These are phyloP conservation scores for Gossypium herbaceum DNA, from an alignment of 345 rosid genomes.

Conservation along the genomic window DNA sequence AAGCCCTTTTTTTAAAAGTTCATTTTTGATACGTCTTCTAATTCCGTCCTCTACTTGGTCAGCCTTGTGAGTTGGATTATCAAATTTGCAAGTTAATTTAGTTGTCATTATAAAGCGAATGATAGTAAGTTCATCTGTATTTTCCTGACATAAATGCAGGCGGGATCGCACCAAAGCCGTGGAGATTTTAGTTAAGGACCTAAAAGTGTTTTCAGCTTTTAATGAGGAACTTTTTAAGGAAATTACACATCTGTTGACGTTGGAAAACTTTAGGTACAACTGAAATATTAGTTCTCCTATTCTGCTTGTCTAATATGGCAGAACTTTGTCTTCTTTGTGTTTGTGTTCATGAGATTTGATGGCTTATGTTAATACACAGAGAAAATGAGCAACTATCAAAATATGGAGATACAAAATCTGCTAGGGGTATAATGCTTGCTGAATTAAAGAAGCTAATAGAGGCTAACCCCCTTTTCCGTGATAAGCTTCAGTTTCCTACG, in stretches of 20 bases:
- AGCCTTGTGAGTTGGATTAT: background rate
- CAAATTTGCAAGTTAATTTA: background rate
- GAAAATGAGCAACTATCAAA: constrained; percentile 83
- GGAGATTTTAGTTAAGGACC: constrained; percentile 79
- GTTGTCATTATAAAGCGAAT: background rate
- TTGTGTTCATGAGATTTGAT: constrained; percentile 6
- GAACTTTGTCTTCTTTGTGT: background rate
- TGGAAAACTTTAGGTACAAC: constrained; percentile 79
- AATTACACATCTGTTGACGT: constrained; percentile 68
- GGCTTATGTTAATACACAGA: constrained; percentile 37
- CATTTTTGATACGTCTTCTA: background rate
- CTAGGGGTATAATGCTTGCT: constrained; percentile 76
- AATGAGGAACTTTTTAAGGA: constrained; percentile 84
- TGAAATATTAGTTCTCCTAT: constrained; percentile 6
- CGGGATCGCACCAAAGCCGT: constrained; percentile 76
- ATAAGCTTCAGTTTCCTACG: constrained; percentile 82
- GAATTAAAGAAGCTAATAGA: constrained; percentile 81
- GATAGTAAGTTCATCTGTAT: background rate
- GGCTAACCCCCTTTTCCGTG: constrained; percentile 85
- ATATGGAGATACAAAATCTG: constrained; percentile 80
- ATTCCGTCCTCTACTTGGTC: background rate
- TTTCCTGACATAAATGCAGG: constrained; percentile 36
- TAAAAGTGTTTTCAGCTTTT: constrained; percentile 76
- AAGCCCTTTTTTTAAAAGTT: constrained; percentile 19
- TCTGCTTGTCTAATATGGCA: background rate